Evolutionary conservation across 202 grass and related monocot genomes (phyloP).

Genomic region (Hordeum pubiflorum): DNA sequence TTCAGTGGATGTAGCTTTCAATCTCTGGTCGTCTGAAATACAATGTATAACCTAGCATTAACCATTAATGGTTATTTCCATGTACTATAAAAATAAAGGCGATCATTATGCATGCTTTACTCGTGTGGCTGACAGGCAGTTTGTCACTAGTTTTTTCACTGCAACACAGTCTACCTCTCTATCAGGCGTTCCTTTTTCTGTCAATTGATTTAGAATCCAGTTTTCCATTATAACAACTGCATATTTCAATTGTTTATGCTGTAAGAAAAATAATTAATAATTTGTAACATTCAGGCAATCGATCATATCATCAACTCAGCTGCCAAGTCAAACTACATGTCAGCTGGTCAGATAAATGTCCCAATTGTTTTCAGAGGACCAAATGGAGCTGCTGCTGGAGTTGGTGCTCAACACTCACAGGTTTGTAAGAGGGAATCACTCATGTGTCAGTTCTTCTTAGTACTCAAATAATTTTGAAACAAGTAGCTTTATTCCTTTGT

Average conservation of each 20-base stretch:
- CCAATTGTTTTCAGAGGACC: constrained; percentile 97
- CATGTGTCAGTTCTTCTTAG: not conserved
- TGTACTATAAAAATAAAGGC: not conserved
- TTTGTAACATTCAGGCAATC: constrained; percentile 57
- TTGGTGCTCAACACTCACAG: constrained; percentile 97
- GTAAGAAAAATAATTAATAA: not conserved
- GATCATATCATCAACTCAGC: constrained; percentile 99
- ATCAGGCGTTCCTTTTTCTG: not conserved
- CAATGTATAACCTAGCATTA: not conserved
- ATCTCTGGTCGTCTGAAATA: not conserved
- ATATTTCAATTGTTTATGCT: not conserved
- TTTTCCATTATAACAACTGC: not conserved
- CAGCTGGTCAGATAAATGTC: constrained; percentile 67
- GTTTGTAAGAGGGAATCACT: constrained; percentile 34
- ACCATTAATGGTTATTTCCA: not conserved
- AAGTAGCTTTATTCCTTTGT: not conserved
- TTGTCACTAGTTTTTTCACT: not conserved
- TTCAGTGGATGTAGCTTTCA: not conserved
- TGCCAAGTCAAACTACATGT: constrained; percentile 89
- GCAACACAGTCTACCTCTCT: not conserved
- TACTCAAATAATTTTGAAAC: not conserved
- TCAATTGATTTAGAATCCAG: not conserved
- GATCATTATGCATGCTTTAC: not conserved
- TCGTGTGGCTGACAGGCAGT: not conserved
- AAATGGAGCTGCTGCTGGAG: constrained; percentile 90